Conservation (phyloP, 2,329 filamentous ascomycete genomes). For the Botryotinia convoluta region DNA sequence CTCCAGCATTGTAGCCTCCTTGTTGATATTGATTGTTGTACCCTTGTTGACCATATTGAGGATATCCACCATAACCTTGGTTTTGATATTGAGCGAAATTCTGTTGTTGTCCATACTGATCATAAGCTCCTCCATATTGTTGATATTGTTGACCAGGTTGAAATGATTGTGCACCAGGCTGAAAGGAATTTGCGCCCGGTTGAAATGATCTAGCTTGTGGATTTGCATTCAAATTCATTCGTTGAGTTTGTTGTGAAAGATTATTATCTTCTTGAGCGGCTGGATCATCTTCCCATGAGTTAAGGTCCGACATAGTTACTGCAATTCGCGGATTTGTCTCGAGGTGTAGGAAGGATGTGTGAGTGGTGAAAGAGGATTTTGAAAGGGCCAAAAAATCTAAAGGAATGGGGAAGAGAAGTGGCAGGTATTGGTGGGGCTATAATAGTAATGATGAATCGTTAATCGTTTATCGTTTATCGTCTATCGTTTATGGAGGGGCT, state of each 20-base stretch:
- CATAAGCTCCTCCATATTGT: conserved; percentile 55
- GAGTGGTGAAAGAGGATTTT: neutral
- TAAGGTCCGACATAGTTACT: conserved; percentile 74
- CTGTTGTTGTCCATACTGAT: conserved; percentile 53
- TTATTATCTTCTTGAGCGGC: conserved; percentile 67
- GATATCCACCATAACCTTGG: conserved; percentile 53
- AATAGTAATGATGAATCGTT: neutral
- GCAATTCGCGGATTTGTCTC: neutral
- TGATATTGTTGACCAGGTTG: conserved; percentile 69
- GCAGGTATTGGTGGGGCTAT: conserved; percentile 12
- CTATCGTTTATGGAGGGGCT: conserved; percentile 12
- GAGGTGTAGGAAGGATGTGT: neutral
- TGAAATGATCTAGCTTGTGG: conserved; percentile 54
- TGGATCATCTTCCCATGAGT: conserved; percentile 92
- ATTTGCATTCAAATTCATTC: conserved; percentile 66
- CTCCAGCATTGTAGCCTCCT: conserved; percentile 40
- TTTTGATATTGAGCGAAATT: conserved; percentile 53
- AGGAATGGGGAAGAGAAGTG: neutral
- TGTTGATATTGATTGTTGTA: conserved; percentile 54
- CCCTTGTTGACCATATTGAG: conserved; percentile 51
- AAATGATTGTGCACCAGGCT: conserved; percentile 68
- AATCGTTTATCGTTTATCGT: neutral
- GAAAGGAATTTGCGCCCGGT: conserved; percentile 67
- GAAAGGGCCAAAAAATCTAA: neutral
- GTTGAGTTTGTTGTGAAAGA: conserved; percentile 73